Percentiles rank a stretch among this genome's conserved stretches.
These are phyloP conservation scores for Kurtzmaniella quercitrusa DNA, from an alignment of 1,139 yeast genomes.

Conservation along the genomic window DNA sequence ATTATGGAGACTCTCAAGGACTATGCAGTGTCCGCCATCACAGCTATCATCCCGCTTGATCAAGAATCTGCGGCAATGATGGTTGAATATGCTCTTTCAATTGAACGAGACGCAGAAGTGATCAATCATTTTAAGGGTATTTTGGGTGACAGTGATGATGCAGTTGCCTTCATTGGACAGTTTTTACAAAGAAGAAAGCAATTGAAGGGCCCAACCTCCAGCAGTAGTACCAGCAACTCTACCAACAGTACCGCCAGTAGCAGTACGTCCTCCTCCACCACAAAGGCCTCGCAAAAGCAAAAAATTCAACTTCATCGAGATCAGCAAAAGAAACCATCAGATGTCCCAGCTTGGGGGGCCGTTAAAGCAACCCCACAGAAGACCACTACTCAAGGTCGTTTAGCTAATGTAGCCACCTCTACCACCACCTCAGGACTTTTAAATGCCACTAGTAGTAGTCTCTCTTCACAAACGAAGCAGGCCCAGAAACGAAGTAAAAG, in stretches of 20 bases:
- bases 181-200: slow-evolving; percentile 20
- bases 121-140: slow-evolving; percentile 47
- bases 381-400: slow-evolving; percentile 15
- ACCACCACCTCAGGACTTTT: slow-evolving; percentile 37
- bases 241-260: background rate
- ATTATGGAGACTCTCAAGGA: slow-evolving; percentile 17
- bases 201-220: background rate
- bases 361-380: slow-evolving; percentile 17
- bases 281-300: background rate
- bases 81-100: slow-evolving; percentile 43
- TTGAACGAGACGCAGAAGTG: slow-evolving; percentile 39
- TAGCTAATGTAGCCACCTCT: slow-evolving; percentile 19
- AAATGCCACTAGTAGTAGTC: slow-evolving; percentile 13
- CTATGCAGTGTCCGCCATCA: slow-evolving; percentile 30
- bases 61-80: slow-evolving; percentile 30
- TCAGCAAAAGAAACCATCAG: background rate
- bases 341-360: slow-evolving; percentile 10
- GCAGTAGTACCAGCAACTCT: background rate
- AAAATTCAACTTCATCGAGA: background rate
- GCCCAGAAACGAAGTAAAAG: slow-evolving; percentile 30
- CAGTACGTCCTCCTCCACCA: background rate
- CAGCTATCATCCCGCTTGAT: slow-evolving; percentile 43
- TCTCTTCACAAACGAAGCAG: slow-evolving; percentile 16
- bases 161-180: slow-evolving; percentile 33
- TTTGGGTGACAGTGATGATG: slow-evolving; percentile 49